These are phyloP conservation scores for Gliomastix tumulicola DNA, from an alignment of 2,329 filamentous ascomycete genomes.

Conservation along the genomic window DNA sequence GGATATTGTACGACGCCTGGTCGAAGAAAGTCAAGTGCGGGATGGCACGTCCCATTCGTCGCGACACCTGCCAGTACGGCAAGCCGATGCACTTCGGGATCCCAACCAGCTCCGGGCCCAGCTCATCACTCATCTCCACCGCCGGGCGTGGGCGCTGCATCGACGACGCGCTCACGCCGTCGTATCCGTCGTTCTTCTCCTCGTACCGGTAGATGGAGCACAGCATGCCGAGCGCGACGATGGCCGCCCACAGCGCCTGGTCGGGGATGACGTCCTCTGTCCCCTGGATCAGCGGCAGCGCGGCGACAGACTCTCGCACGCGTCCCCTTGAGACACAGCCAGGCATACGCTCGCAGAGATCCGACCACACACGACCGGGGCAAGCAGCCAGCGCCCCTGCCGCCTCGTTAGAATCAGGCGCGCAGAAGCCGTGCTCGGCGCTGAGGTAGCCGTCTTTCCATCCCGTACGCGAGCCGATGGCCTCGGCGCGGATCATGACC, in stretches of 20 bases:
- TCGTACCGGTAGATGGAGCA: slow-evolving; percentile 48
- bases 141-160: slow-evolving; percentile 23
- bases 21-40: slow-evolving; percentile 47
- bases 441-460: slow-evolving; percentile 48
- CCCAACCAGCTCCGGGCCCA: slow-evolving; percentile 40
- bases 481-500: slow-evolving; percentile 44
- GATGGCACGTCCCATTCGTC: slow-evolving; percentile 42
- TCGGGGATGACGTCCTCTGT: slow-evolving; percentile 43
- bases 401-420: slow-evolving; percentile 41
- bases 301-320: slow-evolving; percentile 40
- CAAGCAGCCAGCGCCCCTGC: slow-evolving; percentile 37
- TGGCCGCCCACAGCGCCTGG: slow-evolving; percentile 43
- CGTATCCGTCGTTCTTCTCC: slow-evolving; percentile 42
- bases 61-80: slow-evolving; percentile 41
- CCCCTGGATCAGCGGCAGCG: slow-evolving; percentile 39
- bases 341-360: slow-evolving; percentile 45
- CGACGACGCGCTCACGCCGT: slow-evolving; percentile 32
- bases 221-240: slow-evolving; percentile 44
- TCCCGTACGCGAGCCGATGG: slow-evolving; percentile 41
- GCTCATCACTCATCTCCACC: slow-evolving; percentile 39
- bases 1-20: slow-evolving; percentile 46
- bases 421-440: slow-evolving; percentile 43
- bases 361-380: slow-evolving; percentile 46
- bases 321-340: slow-evolving; percentile 41
- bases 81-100: slow-evolving; percentile 41